Evolutionary conservation across 2,329 filamentous ascomycete species (phyloP).

Genomic region (Microcyclosporella mali): DNA sequence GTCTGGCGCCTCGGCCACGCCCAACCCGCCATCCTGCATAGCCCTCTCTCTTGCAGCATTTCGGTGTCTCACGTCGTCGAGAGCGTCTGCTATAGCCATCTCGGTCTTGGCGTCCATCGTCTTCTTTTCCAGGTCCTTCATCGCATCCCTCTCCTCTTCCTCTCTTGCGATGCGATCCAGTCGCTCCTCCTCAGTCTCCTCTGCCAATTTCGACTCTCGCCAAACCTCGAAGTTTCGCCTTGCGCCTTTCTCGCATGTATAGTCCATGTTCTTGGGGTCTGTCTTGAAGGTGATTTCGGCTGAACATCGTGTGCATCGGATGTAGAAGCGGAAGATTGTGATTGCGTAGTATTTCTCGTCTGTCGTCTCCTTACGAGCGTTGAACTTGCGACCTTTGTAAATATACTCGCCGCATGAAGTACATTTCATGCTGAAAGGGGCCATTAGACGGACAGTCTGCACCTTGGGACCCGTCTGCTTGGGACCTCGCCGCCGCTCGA

Average conservation of each 20-base stretch:
- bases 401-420: conserved; percentile 70
- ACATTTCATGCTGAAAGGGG: conserved; percentile 76
- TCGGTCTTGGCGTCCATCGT: conserved; percentile 87
- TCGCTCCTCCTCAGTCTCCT: conserved; percentile 82
- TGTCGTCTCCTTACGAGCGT: conserved; percentile 85
- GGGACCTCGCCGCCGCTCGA: conserved; percentile 59
- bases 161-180: conserved; percentile 77
- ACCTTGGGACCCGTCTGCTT: conserved; percentile 72
- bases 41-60: conserved; percentile 83
- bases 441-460: conserved; percentile 85
- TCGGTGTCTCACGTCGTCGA: conserved; percentile 87
- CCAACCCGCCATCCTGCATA: conserved; percentile 52
- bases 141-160: conserved; percentile 76
- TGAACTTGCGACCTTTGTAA: conserved; percentile 92
- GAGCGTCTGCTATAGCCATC: conserved; percentile 91
- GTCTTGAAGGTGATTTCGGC: conserved; percentile 89
- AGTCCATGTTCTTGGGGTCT: conserved; percentile 93
- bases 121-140: conserved; percentile 92
- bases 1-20: conserved; percentile 52
- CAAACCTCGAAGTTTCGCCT: conserved; percentile 92
- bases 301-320: conserved; percentile 74
- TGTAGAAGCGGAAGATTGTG: conserved; percentile 79
- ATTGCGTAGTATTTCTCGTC: conserved; percentile 87
- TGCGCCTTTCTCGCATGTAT: conserved; percentile 71
- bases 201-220: conserved; percentile 59